Evolutionary conservation across 768 basidiomycete genomes (phyloP), one percentile per base, ranked within the genome.

Genomic region (Boletus coccyginus): DNA sequence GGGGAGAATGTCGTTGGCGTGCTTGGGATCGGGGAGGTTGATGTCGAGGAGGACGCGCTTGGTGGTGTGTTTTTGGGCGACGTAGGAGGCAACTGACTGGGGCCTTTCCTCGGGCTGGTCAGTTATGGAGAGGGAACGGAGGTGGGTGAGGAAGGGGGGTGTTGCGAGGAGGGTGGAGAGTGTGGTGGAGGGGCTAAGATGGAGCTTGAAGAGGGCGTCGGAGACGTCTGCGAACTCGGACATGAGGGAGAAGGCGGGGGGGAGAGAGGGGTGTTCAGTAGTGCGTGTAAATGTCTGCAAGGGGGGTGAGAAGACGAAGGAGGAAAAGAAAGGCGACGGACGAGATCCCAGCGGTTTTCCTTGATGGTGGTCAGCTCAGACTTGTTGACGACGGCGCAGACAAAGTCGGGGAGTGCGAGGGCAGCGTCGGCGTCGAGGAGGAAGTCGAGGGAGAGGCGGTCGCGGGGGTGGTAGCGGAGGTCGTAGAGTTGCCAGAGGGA

Each of bases 191-290:
- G 78, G 73, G 32, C 59, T 51, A 47, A 64, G 61, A 17, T 55
- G 55, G 5, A 68, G 66, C 64, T 91, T 94, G 67, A 92, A 76
- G 50, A 96, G 65, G 63, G 78, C 81, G 21, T 95, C 91, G 3
- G 91, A 90, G 53, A 92, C 77, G 62, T 96, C 94, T 11, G 90
- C 90, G 61, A 84, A 91, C 75, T 97, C 94, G 56, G 91, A 86
- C 88, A 94, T 92, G 62, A 93, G 80, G 13, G 85, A 82, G 44
- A 88, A 75, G 19, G 78, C 74, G 0, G 80, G 62, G 4, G 90
- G 88, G 27, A 96, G 74, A 16, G 75, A 69, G 3, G 80, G 47
- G 60, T 82, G 81, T 56, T 94, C 93, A 13, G 82, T 75, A 6
- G 89, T 86, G 66, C 86, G 89, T 17, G 92, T 87, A 72, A 94